Base-by-base conservation (phyloP, 1,284 basidiomycete species). In the Veloporphyrellus conicus region DNA sequence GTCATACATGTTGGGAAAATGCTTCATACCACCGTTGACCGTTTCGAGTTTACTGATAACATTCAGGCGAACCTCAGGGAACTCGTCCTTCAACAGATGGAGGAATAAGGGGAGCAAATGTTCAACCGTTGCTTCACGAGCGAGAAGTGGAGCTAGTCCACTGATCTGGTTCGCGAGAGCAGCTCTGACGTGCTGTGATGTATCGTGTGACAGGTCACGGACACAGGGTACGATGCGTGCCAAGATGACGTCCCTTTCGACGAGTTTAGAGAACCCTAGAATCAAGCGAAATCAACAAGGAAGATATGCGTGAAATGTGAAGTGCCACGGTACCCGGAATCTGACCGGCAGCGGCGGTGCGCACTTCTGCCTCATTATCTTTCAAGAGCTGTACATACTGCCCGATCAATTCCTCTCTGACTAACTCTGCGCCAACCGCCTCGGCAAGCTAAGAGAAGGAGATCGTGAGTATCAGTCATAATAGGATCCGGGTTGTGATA, bases 31-130 rank as follows among this genome's bases (percentile, higher is more conserved):
- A 51, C 82, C 77, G 67, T 99, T 96, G 58, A 99, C 95, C 48
- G 88, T 89, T 71, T 99, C 96, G 41, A 99, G 80, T 71, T 99
- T 99, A 72, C 93, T 94, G 72, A 99, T 99, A 62, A 99, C 91
- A 70, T 99, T 98, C 57, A 99, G 73, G 54, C 96, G 82, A 29
- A 99, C 96, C 62, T 99, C 96, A 12, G 94, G 92, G 76, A 98
- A 99, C 63, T 99, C 96, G 65, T 99, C 96, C 73, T 99, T 99
- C 53, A 99, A 76, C 40, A 99, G 77, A 63, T 94, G 92, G 40
- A 99, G 76, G 81, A 99, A 99, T 28, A 99, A 76, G 4, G 95
- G 96, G 20, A 99, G 77, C n/a, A 99, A 79, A 63, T 98, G 88
- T 71, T 99, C 95, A 59, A 94, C 91, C 8, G 96, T 99, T 2